These are phyloP conservation scores for Geotrichum europaeum DNA, from an alignment of 1,139 yeast genomes.

Conservation along the genomic window DNA sequence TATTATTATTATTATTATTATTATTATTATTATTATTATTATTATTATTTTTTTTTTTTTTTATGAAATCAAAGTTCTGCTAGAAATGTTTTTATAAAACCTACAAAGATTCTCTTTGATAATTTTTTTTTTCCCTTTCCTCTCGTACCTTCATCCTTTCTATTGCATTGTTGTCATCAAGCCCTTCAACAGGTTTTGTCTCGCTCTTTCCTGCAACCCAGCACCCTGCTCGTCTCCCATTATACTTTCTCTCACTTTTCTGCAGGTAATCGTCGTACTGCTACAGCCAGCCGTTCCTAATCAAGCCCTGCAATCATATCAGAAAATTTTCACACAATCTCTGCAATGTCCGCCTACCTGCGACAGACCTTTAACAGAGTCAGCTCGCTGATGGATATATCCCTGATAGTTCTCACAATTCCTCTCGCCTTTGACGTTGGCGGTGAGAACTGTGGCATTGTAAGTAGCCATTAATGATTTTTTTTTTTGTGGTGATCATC, in stretches of 20 bases:
- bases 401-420: constrained; percentile 70
- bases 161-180: neutral
- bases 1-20: neutral
- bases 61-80: neutral
- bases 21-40: neutral
- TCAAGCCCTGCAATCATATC: neutral
- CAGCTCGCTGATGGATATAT: constrained; percentile 37
- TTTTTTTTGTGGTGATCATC: neutral
- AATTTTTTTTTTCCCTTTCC: neutral
- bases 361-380: neutral
- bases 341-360: neutral
- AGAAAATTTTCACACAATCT: neutral
- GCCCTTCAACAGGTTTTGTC: neutral
- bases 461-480: constrained; percentile 3
- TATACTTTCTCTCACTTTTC: neutral
- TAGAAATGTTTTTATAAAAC: neutral
- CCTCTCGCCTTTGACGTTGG: constrained; percentile 96
- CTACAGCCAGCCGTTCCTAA: neutral
- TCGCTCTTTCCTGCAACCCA: neutral
- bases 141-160: neutral
- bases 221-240: neutral
- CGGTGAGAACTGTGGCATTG: constrained; percentile 78
- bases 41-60: neutral
- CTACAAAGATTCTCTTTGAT: neutral
- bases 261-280: neutral